Evolutionary conservation across 2,329 filamentous ascomycete species (phyloP).

Genomic region (Ophiocordyceps camponoti-saundersi): DNA sequence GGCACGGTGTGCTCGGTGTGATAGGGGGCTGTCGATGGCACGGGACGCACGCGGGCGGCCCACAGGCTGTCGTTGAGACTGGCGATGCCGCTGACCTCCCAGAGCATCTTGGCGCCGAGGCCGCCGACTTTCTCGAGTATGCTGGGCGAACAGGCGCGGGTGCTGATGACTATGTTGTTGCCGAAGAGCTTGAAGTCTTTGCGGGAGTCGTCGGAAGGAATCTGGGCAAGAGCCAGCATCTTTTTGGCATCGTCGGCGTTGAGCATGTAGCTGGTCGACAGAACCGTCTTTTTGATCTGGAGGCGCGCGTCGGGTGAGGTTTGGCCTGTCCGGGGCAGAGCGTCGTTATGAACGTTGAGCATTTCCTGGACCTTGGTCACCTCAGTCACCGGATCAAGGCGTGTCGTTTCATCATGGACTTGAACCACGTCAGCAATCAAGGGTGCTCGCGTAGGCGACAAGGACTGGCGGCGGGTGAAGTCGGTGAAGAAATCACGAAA

Average conservation of each 20-base stretch:
- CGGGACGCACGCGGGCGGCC: slow-evolving; percentile 65
- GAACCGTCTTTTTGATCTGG: slow-evolving; percentile 70
- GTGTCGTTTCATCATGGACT: slow-evolving; percentile 59
- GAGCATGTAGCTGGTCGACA: slow-evolving; percentile 87
- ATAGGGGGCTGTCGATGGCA: slow-evolving; percentile 46
- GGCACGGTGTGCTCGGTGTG: slow-evolving; percentile 69
- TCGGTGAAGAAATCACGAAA: slow-evolving; percentile 74
- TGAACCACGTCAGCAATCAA: slow-evolving; percentile 71
- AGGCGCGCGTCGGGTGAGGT: slow-evolving; percentile 27
- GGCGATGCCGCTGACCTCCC: slow-evolving; percentile 66
- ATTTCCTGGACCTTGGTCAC: slow-evolving; percentile 74
- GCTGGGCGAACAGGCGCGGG: slow-evolving; percentile 52
- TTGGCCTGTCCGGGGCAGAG: slow-evolving; percentile 17
- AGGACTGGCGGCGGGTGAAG: slow-evolving; percentile 47
- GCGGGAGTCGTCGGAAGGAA: slow-evolving; percentile 44
- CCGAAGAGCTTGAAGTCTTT: slow-evolving; percentile 66
- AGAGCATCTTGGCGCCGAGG: slow-evolving; percentile 65
- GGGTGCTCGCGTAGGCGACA: slow-evolving; percentile 37
- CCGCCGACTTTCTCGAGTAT: slow-evolving; percentile 76
- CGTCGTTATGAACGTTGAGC: slow-evolving; percentile 70
- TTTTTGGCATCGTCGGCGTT: slow-evolving; percentile 51
- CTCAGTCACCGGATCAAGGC: slow-evolving; percentile 62
- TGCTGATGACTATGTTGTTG: slow-evolving; percentile 82
- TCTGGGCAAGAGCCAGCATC: slow-evolving; percentile 50
- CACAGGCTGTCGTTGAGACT: slow-evolving; percentile 68